These are phyloP conservation scores for Ogataea paradorogensis DNA, from an alignment of 805 yeast genomes.

Conservation along the genomic window DNA sequence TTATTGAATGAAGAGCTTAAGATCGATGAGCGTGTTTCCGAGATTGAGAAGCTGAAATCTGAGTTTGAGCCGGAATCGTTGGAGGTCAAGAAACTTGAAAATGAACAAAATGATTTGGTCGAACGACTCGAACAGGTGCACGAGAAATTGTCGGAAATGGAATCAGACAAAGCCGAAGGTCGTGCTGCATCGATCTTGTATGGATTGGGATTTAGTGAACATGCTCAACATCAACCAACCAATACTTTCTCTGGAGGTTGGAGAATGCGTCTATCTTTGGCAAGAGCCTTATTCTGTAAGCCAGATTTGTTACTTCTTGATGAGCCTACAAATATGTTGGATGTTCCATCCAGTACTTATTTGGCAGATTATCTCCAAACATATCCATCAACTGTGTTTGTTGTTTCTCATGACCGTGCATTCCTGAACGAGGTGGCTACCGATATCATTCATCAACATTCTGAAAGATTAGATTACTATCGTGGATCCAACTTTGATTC, in stretches of 20 bases:
- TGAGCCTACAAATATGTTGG: conserved; percentile 99
- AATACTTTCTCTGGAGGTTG: conserved; percentile 99
- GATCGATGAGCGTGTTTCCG: conserved; percentile 69
- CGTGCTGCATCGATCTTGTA: conserved; percentile 90
- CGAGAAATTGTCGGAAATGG: conserved; percentile 87
- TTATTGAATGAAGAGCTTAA: conserved; percentile 72
- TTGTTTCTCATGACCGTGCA: conserved; percentile 97
- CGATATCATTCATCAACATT: conserved; percentile 96
- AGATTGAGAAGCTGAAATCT: conserved; percentile 63
- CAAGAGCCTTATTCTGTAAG: conserved; percentile 95
- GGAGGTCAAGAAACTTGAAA: conserved; percentile 76
- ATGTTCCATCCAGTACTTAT: conserved; percentile 96
- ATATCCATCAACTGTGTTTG: conserved; percentile 88
- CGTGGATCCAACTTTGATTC: conserved; percentile 91
- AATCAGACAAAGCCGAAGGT: conserved; percentile 95
- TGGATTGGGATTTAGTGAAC: conserved; percentile 92
- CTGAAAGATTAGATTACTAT: conserved; percentile 94
- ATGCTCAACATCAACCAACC: conserved; percentile 78
- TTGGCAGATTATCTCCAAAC: conserved; percentile 85
- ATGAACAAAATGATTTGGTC: conserved; percentile 86
- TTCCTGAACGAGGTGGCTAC: conserved; percentile 98
- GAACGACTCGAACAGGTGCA: conserved; percentile 72
- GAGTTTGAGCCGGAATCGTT: conserved; percentile 75
- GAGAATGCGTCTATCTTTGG: conserved; percentile 99
- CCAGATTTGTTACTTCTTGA: conserved; percentile 91